phyloP scores from a whole-genome alignment of 2,329 filamentous ascomycete genomes.

The Chaetomiaceae sp. region DNA sequence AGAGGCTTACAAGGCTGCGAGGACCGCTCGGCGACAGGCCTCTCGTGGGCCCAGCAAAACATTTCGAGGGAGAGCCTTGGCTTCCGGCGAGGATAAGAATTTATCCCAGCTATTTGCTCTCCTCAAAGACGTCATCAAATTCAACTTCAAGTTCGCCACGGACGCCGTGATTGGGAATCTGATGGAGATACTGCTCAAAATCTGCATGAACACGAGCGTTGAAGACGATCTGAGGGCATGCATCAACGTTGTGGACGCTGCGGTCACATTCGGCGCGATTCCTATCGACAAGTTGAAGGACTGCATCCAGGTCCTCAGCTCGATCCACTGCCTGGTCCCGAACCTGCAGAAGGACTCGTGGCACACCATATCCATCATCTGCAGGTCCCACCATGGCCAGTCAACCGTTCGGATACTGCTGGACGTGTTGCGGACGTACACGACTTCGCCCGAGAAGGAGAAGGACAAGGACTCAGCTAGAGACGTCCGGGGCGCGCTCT shows the following conservation, averaged over 20 bases:
- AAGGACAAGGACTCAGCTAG: constrained; percentile 46
- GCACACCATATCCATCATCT: constrained; percentile 64
- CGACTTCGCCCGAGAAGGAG: constrained; percentile 25
- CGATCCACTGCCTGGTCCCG: constrained; percentile 61
- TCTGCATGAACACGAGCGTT: constrained; percentile 62
- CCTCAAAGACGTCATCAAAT: constrained; percentile 64
- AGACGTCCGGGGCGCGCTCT: constrained; percentile 56
- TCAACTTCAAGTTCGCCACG: constrained; percentile 42
- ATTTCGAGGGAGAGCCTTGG: constrained; percentile 36
- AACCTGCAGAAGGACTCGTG: constrained; percentile 58
- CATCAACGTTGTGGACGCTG: constrained; percentile 61
- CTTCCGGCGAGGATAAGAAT: constrained; percentile 52
- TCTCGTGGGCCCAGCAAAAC: constrained; percentile 35
- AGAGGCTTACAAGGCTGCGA: constrained; percentile 48
- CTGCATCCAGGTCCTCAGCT: constrained; percentile 65
- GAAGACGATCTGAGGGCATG: constrained; percentile 60
- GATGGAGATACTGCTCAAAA: constrained; percentile 56
- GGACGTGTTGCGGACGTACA: constrained; percentile 50
- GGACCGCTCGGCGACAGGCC: constrained; percentile 44
- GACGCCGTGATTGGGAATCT: constrained; percentile 47
- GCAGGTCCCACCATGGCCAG: constrained; percentile 67
- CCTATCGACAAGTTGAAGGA: constrained; percentile 56
- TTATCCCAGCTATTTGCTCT: constrained; percentile 59
- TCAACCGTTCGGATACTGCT: constrained; percentile 60
- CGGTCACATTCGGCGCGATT: constrained; percentile 67